These are phyloP conservation scores for Holtermanniella nyarrowii DNA, from an alignment of 768 basidiomycete species.

Conservation along the genomic window DNA sequence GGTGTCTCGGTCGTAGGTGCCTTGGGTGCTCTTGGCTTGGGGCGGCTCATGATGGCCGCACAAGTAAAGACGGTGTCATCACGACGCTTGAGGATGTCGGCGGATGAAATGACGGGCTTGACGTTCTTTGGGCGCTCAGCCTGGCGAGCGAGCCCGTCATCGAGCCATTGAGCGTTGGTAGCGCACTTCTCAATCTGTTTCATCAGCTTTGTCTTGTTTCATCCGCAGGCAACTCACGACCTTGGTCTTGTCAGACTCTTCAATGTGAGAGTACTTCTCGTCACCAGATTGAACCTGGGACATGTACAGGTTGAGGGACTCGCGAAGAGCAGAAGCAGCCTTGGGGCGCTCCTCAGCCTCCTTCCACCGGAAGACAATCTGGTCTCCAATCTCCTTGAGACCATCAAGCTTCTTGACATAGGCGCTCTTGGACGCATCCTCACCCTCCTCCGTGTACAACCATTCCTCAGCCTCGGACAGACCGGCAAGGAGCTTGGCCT, in stretches of 20 bases:
- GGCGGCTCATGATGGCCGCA: constrained; percentile 78
- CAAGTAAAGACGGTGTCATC: constrained; percentile 88
- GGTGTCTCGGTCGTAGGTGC: constrained; percentile 38
- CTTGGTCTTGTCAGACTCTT: constrained; percentile 46
- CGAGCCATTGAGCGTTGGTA: constrained; percentile 86
- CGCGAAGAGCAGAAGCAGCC: constrained; percentile 65
- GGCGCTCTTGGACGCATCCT: constrained; percentile 90
- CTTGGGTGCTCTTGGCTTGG: constrained; percentile 73
- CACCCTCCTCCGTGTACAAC: constrained; percentile 93
- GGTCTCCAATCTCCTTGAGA: constrained; percentile 78
- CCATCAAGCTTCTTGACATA: constrained; percentile 74
- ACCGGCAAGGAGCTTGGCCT: constrained; percentile 58
- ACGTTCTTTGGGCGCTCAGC: constrained; percentile 79
- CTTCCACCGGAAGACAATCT: constrained; percentile 68
- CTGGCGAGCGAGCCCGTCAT: constrained; percentile 80
- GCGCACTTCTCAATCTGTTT: constrained; percentile 80
- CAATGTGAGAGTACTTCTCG: constrained; percentile 81
- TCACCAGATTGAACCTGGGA: constrained; percentile 62
- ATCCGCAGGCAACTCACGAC: constrained; percentile 30
- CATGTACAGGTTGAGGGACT: constrained; percentile 78
- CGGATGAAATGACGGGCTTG: constrained; percentile 68
- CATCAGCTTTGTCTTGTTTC: constrained; percentile 1
- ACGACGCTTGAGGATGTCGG: constrained; percentile 77
- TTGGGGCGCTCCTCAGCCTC: constrained; percentile 72
- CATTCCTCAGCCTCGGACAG: constrained; percentile 82